Evolutionary conservation across 2,329 filamentous ascomycete genomes (phyloP), one percentile per base, ranked within the genome.

Genomic region (Dactylellina leptospora): DNA sequence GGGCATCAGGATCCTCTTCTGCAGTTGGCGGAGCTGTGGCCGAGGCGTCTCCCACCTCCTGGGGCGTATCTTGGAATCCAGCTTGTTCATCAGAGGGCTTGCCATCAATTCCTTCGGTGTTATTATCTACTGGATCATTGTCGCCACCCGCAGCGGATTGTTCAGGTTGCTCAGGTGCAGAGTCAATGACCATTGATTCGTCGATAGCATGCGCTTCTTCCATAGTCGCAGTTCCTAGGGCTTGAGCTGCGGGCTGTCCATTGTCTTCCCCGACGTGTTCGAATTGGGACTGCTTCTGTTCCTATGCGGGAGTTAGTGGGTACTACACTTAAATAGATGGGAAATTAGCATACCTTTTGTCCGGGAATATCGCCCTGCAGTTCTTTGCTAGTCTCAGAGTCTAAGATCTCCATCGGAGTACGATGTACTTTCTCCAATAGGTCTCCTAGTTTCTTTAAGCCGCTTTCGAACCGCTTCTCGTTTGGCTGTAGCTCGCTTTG

Each of bases 371-470:
- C 80, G 28, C 85, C 83, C 18, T 84, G 80, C 10, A 84, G 82
- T 48, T 86, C 84, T 18, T 87, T 84, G 81, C 53, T 85, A 81
- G 69, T 63, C 59, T 86, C 82, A 1, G 85, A 81, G 66, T 89
- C 85, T 78, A 85, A 82, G 76, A 99, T 97, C 73, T 96, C 90
- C 48, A 86, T 87, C 77, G 96, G 91, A 77, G 92, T 91, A 68
- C 91, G 87, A 79, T 97, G 93, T 91, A 93, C 99, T 76, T 89
- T 87, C 79, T 97, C 93, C 28, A 99, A 84, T 4, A 92, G 90
- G 81, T 99, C 92, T 20, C 95, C 95, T 27, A 99, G 86, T 78
- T 96, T 96, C 81, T 95, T 95, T 84, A 97, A 96, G 0, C 92
- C 90, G 75, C 95, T 87, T 47, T 83, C 82, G 55, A 85, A 79